Conservation (phyloP, 768 basidiomycete species). For the Mycena capillaripes region DNA sequence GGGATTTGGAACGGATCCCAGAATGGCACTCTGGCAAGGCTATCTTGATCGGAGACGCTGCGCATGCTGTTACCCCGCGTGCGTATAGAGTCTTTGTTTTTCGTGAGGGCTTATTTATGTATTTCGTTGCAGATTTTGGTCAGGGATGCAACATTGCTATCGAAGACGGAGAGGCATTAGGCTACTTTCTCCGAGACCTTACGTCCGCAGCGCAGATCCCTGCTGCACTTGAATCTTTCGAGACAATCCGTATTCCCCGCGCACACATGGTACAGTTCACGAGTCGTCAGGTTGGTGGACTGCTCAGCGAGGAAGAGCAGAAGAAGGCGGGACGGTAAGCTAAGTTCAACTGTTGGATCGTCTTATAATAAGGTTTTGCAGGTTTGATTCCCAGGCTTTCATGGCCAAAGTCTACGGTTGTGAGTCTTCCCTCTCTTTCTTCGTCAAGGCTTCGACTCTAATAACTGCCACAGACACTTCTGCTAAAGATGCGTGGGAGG, state of each 20-base stretch:
- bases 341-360: not conserved
- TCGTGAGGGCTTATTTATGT: not conserved
- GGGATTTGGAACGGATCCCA: conserved; percentile 25
- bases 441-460: not conserved
- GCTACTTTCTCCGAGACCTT: conserved; percentile 43
- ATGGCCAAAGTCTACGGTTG: conserved; percentile 30
- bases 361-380: not conserved
- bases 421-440: not conserved
- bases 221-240: conserved; percentile 19
- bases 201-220: conserved; percentile 22
- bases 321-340: conserved; percentile 27
- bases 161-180: conserved; percentile 51
- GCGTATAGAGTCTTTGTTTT: not conserved
- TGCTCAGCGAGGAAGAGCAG: conserved; percentile 25
- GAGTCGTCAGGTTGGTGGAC: conserved; percentile 26
- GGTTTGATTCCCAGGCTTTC: conserved; percentile 22
- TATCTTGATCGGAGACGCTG: conserved; percentile 33
- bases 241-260: conserved; percentile 25
- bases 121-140: conserved; percentile 25
- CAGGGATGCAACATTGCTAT: conserved; percentile 50
- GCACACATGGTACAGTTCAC: conserved; percentile 35
- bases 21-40: conserved; percentile 24
- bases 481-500: conserved; percentile 18
- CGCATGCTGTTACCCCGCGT: conserved; percentile 35
- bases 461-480: not conserved